These are phyloP conservation scores for Ambrosiella xylebori DNA, from an alignment of 2,329 filamentous ascomycete species.

Conservation along the genomic window DNA sequence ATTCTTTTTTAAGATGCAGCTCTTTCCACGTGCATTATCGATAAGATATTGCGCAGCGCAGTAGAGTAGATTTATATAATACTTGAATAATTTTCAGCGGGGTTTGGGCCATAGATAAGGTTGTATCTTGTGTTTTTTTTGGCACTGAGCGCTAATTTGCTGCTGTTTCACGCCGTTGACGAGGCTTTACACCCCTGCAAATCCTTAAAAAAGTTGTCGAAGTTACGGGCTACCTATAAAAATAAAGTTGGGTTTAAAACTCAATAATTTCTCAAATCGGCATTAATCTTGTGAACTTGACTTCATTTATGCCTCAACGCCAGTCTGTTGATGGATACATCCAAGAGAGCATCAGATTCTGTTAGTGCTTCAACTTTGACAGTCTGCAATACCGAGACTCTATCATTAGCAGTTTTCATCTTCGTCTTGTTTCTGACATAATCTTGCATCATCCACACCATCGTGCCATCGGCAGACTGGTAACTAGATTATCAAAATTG, in stretches of 20 bases:
- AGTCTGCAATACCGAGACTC: neutral
- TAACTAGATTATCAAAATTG: neutral
- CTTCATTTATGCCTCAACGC: neutral
- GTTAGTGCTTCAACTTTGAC: neutral
- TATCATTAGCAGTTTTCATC: neutral
- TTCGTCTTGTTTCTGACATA: neutral
- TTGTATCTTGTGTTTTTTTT: neutral
- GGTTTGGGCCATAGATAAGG: neutral
- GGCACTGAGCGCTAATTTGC: neutral
- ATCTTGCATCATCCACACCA: neutral
- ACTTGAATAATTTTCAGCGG: neutral
- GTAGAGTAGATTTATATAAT: too few species aligned
- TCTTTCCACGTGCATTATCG: neutral
- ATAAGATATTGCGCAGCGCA: neutral
- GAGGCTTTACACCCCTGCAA: neutral
- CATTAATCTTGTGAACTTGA: neutral
- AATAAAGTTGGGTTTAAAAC: too few species aligned
- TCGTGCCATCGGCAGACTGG: neutral
- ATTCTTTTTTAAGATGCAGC: too few species aligned
- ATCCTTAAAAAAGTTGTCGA: neutral
- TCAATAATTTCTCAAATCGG: too few species aligned
- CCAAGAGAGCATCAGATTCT: neutral
- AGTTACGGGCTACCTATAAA: neutral
- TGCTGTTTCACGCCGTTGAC: neutral
- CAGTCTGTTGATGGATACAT: neutral